Base-by-base conservation (phyloP, 2,329 filamentous ascomycete species). In the Paecilomyces variotii region DNA sequence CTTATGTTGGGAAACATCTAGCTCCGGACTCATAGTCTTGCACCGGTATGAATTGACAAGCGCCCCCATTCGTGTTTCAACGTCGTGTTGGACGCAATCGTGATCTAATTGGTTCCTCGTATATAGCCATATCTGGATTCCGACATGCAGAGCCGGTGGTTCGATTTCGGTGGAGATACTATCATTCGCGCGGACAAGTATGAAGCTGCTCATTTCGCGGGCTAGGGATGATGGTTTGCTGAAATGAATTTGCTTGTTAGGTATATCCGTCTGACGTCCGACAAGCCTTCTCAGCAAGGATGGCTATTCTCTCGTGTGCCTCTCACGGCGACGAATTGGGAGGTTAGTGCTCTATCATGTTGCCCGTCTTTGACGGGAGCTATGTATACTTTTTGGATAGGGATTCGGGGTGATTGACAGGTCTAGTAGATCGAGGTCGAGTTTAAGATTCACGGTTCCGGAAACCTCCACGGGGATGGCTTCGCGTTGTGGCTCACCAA, bases 401-500 rank as follows among this genome's bases (percentile, higher is more conserved):
- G 5, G 10, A 54, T 25, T 32, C 11, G 30, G 30, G 26, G 52
- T 39, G n/a, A 35, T 51, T 39, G 19, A 39, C 54, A 54, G 4
- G 56, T 12, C 50, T 45, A 10, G 5, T 61, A 86, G 83, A 88
- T 99, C 65, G 90, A 95, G 76, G 84, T 97, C 63, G 94, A 97
- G 72, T 97, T 97, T 80, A 91, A 90, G 77, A 90, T 99, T 70
- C 87, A 90, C 63, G 94, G 94, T 68, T 85, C 88, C 68, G 90
- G 92, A 68, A 89, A 90, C 74, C 84, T 99, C 45, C 95, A 95
- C 72, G 94, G 94, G 67, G 94, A 99, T 76, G 94, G 94, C 63
- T 91, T 99, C 77, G 94, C 94, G 63, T 88, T 99, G 84, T 99
- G 94, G 94, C 83, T 99, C 70, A 97, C 93, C 65, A 96, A 96